phyloP scores from a whole-genome alignment of 1,139 yeast species.

The Saccharomyces uvarum region DNA sequence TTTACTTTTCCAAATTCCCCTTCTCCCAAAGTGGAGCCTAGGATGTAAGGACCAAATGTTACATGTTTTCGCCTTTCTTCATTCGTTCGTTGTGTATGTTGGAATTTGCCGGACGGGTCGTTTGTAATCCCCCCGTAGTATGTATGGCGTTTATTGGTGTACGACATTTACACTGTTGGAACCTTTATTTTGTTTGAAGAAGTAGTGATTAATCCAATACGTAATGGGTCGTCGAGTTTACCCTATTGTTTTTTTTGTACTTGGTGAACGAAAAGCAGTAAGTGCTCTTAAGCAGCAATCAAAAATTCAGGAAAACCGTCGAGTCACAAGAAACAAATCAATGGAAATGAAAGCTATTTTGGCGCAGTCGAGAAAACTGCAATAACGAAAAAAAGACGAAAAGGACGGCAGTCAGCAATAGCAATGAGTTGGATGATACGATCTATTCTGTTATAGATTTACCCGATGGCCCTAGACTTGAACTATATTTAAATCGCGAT shows the following conservation, averaged over 20 bases:
- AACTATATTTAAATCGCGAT: neutral
- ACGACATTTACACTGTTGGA: constrained; percentile 1
- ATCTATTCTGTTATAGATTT: neutral
- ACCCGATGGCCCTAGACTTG: neutral
- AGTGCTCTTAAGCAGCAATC: neutral
- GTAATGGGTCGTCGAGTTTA: neutral
- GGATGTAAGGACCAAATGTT: constrained; percentile 70
- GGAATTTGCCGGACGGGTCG: constrained; percentile 5
- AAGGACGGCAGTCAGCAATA: neutral
- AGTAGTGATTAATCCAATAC: neutral
- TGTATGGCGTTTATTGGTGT: constrained; percentile 17
- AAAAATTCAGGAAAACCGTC: neutral
- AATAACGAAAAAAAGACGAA: neutral
- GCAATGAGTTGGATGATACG: neutral
- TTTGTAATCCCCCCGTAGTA: constrained; percentile 19
- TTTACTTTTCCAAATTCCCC: constrained; percentile 98
- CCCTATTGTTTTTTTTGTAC: neutral
- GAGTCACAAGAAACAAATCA: constrained; percentile 6
- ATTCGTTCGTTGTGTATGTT: constrained; percentile 1
- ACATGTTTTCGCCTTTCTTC: constrained; percentile 37
- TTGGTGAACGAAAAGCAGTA: neutral
- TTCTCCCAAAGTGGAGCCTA: constrained; percentile 91
- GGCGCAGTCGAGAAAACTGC: neutral
- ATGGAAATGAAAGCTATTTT: neutral
- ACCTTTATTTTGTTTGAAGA: neutral